phyloP scores from a whole-genome alignment of 495 filamentous ascomycete species.

The Hyaloscypha variabilis region DNA sequence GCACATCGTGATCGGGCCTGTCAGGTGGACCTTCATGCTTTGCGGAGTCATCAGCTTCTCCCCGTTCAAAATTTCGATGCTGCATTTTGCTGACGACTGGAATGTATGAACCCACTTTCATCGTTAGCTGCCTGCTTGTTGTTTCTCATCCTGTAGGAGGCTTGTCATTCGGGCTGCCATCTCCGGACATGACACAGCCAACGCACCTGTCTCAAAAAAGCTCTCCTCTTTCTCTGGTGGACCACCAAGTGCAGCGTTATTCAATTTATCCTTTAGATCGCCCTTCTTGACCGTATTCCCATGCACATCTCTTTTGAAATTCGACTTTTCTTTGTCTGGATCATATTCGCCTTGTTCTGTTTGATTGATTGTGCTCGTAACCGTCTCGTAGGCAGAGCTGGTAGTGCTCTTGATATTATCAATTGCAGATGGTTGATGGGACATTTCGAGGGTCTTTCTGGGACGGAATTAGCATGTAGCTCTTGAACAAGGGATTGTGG shows the following conservation, averaged over 20 bases:
- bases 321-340: slow-evolving; percentile 14
- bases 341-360: background rate
- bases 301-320: slow-evolving; percentile 23
- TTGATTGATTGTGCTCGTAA: background rate
- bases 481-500: too few species aligned
- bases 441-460: slow-evolving; percentile 10
- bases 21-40: slow-evolving; percentile 9
- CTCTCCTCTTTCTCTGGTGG: background rate
- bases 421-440: slow-evolving; percentile 17
- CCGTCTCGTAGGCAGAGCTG: background rate
- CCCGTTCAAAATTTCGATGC: background rate
- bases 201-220: slow-evolving; percentile 26
- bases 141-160: background rate
- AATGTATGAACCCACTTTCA: slow-evolving; percentile 15
- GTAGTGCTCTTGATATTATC: slow-evolving; percentile 18
- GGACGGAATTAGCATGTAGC: too few species aligned
- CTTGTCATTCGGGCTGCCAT: too few species aligned
- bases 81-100: slow-evolving; percentile 16
- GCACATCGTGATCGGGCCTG: slow-evolving; percentile 30
- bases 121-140: slow-evolving; percentile 6
- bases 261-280: slow-evolving; percentile 27
- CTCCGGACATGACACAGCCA: too few species aligned
- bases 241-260: slow-evolving; percentile 19
- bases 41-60: slow-evolving; percentile 4
- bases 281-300: slow-evolving; percentile 26